These are phyloP conservation scores for Tylopilus balloui DNA, from an alignment of 768 basidiomycete species.

Conservation along the genomic window DNA sequence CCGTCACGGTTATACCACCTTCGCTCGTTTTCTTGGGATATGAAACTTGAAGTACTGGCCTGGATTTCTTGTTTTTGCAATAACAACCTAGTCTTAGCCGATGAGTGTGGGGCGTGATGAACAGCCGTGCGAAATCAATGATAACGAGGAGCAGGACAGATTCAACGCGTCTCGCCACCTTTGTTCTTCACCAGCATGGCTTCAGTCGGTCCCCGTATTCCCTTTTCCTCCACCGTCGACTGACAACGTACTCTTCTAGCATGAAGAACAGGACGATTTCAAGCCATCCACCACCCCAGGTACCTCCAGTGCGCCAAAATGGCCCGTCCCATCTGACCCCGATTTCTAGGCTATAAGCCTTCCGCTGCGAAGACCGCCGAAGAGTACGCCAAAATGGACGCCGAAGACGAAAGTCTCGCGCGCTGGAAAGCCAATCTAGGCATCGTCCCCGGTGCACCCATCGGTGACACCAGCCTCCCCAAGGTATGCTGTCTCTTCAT, in stretches of 20 bases:
- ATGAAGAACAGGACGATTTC: conserved; percentile 71
- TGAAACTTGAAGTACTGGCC: conserved; percentile 19
- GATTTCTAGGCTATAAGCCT: conserved; percentile 66
- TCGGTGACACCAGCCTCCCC: conserved; percentile 45
- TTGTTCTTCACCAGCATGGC: conserved; percentile 43
- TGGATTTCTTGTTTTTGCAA: conserved; percentile 25
- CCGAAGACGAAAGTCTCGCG: conserved; percentile 86
- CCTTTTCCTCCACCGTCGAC: not conserved
- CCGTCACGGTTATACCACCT: conserved; percentile 26
- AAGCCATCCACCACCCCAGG: conserved; percentile 67
- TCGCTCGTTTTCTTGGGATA: conserved; percentile 30
- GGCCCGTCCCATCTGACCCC: conserved; percentile 17
- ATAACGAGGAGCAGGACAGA: conserved; percentile 22
- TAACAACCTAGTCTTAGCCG: conserved; percentile 21
- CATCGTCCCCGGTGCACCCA: conserved; percentile 51
- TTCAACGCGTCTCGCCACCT: conserved; percentile 13
- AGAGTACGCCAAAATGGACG: conserved; percentile 82
- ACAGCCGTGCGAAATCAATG: conserved; percentile 63
- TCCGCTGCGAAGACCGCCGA: conserved; percentile 65
- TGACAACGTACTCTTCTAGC: conserved; percentile 23
- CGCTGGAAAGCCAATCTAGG: conserved; percentile 97
- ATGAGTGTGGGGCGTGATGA: conserved; percentile 15
- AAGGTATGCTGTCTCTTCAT: conserved; percentile 46
- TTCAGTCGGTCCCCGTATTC: conserved; percentile 37
- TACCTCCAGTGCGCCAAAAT: conserved; percentile 22